Evolutionary conservation across 2,329 filamentous ascomycete genomes (phyloP), one percentile per base, ranked within the genome.

Genomic region (Fusarium tanahbumbuense): DNA sequence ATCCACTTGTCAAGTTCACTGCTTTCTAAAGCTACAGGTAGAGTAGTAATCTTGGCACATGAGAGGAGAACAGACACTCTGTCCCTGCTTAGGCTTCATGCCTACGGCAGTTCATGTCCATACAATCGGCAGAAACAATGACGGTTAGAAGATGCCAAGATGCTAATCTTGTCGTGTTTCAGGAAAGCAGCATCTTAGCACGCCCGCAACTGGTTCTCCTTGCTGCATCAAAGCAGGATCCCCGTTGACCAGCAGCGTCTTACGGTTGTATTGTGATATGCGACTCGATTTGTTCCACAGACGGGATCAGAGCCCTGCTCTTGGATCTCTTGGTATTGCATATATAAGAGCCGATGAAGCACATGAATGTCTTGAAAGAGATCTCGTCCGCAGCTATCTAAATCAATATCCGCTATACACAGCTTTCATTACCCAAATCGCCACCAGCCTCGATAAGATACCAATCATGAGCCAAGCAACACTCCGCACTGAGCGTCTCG

Each of bases 161-260:
- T 69, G 67, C 44, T 70, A 66, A 69, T 70, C 66, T 70, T 57
- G 47, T 49, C 52, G n/a, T 34, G 50, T 70, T 69, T 62, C 67
- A 67, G 56, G 18, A 61, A 40, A 41, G 23, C 28, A 54, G 44
- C 42, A 65, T 34, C 60, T 56, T 59, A 64, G 40, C 22, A 44
- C 15, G 28, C 8, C 30, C 32, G n/a, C 30, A 22, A 53, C 55
- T 47, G 42, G 47, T 42, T 47, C 16, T n/a, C 20, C 20, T 18
- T 23, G 11, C 37, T 58, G 53, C 54, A 37, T 15, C 15, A 53
- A 40, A 53, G 10, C 49, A 53, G 40, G 15, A 22, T 47, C 62
- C 60, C 62, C 60, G 54, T 64, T 64, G 62, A 66, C 59, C 62
- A 66, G 60, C 60, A 41, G 23, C 11, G 20, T 6, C 40, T 60